Conservation (phyloP, 2,329 filamentous ascomycete genomes). For the Mycosphaerella sp. region DNA sequence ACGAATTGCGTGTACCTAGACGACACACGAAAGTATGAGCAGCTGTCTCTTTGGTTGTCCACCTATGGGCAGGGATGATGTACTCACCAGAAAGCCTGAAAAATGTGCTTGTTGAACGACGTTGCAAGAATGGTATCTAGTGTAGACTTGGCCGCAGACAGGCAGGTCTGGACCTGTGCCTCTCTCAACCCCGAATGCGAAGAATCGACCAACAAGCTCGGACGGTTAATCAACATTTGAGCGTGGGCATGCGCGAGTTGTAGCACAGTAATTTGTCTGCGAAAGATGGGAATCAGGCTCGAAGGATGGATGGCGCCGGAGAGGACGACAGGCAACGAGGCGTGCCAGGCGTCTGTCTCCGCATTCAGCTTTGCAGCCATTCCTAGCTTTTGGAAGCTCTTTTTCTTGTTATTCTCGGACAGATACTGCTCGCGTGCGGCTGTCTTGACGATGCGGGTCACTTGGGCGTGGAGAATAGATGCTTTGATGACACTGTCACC, state of each 20-base stretch:
- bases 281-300: slow-evolving; percentile 45
- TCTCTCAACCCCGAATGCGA: slow-evolving; percentile 21
- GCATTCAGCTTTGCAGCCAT: slow-evolving; percentile 38
- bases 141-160: slow-evolving; percentile 44
- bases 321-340: slow-evolving; percentile 41
- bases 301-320: slow-evolving; percentile 40
- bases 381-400: slow-evolving; percentile 21
- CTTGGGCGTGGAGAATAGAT: slow-evolving; percentile 28
- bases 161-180: slow-evolving; percentile 41
- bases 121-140: slow-evolving; percentile 41
- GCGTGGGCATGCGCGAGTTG: slow-evolving; percentile 51
- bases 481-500: slow-evolving; percentile 32
- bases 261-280: slow-evolving; percentile 49
- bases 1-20: slow-evolving; percentile 15
- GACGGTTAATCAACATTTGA: slow-evolving; percentile 50
- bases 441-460: slow-evolving; percentile 27
- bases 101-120: slow-evolving; percentile 33
- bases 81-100: slow-evolving; percentile 48
- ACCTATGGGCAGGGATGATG: too few species aligned
- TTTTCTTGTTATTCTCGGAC: slow-evolving; percentile 16
- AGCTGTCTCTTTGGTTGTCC: background rate
- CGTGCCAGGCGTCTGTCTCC: slow-evolving; percentile 43
- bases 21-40: background rate
- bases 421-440: slow-evolving; percentile 29
- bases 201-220: slow-evolving; percentile 43